Evolutionary conservation across 1,284 basidiomycete genomes (phyloP).

Genomic region (Ganoderma leucocontextum): DNA sequence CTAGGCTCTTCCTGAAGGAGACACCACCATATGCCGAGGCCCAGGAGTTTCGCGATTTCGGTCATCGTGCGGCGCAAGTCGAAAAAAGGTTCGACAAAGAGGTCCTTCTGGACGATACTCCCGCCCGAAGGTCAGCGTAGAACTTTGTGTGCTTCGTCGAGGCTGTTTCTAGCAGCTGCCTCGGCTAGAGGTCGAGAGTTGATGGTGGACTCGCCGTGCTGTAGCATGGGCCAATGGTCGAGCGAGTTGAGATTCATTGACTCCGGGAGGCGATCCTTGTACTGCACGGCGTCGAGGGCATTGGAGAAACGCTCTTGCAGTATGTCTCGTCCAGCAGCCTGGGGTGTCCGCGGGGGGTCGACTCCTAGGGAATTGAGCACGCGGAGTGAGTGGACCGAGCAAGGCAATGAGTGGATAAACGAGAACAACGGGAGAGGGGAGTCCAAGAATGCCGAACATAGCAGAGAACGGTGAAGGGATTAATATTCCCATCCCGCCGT

Average conservation of each 20-base stretch:
- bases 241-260: not conserved
- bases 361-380: constrained; percentile 35
- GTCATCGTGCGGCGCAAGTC: constrained; percentile 47
- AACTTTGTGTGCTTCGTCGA: constrained; percentile 18
- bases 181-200: not conserved
- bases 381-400: constrained; percentile 12
- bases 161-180: constrained; percentile 18
- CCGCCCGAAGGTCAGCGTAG: not conserved
- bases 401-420: no score
- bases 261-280: not conserved
- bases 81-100: no score
- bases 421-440: no score
- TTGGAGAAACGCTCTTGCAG: constrained; percentile 39
- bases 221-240: not conserved
- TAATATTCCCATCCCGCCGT: no score
- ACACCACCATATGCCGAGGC: constrained; percentile 35
- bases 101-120: constrained; percentile 27
- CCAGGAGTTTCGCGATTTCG: constrained; percentile 38
- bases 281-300: constrained; percentile 33
- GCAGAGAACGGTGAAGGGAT: no score
- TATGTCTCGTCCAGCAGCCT: constrained; percentile 38
- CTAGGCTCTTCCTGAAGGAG: constrained; percentile 38
- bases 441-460: no score
- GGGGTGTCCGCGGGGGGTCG: constrained; percentile 39
- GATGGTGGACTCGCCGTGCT: not conserved